phyloP scores from a whole-genome alignment of 345 rosid species.

The Pistacia atlantica region DNA sequence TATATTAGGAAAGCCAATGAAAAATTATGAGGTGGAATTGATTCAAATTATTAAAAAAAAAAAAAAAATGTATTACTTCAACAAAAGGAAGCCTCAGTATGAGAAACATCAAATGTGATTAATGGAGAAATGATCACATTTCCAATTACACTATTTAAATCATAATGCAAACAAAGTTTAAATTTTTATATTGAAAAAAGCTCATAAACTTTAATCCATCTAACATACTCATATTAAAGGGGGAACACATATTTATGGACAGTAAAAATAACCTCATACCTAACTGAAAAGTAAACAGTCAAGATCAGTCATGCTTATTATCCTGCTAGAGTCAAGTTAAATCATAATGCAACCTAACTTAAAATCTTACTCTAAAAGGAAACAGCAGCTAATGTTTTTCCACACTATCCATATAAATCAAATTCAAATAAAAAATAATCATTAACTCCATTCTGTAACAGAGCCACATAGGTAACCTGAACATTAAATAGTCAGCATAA shows the following conservation, averaged over 20 bases:
- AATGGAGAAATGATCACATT: background rate
- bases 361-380: background rate
- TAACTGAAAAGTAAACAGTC: conserved; percentile 8
- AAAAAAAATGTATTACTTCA: background rate
- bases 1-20: background rate
- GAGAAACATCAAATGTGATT: background rate
- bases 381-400: background rate
- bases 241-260: background rate
- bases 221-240: background rate
- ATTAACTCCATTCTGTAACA: background rate
- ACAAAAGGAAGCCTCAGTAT: background rate
- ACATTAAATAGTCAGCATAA: conserved; percentile 16
- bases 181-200: background rate
- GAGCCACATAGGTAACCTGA: background rate
- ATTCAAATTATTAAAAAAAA: background rate
- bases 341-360: background rate
- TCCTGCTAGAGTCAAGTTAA: background rate
- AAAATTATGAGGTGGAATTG: background rate
- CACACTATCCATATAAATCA: background rate
- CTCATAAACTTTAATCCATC: background rate
- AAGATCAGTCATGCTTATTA: background rate
- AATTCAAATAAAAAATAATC: background rate
- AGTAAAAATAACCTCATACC: background rate
- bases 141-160: background rate
- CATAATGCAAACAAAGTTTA: background rate